Base-by-base conservation (phyloP, 2,329 filamentous ascomycete genomes). In the Neopestalotiopsis clavispora region DNA sequence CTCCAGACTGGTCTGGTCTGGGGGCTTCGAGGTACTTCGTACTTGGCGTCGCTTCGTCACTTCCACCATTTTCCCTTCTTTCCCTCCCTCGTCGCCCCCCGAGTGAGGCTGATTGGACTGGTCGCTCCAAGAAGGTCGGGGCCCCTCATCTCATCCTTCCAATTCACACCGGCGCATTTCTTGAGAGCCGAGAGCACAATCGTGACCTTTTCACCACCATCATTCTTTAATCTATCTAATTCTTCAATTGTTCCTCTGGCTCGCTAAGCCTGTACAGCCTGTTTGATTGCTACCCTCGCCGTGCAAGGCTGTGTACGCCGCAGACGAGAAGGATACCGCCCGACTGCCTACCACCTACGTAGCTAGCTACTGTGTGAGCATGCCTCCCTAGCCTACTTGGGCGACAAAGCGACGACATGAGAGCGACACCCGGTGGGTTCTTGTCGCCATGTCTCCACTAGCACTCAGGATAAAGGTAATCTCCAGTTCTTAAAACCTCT, bases 401-500 rank as follows among this genome's bases (percentile, higher is more conserved):
- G 45, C 45, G n/a, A n/a, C 45, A 52, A 52, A 52, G 20, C 45
- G 45, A 52, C 45, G 45, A 52, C 45, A 52, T 52, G 45, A 52
- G 45, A 17, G 45, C 45, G 45, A 52, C 45, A 20, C 14, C 45
- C 45, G 45, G 45, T 3, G 17, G 45, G n/a, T n/a, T 52, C 9
- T 10, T 23, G 45, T 52, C 45, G 45, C 45, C n/a, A 62, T 62
- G 59, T 62, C 59, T 62, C 59, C 59, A 62, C 59, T 62, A 20
- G 59, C 30, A 10, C 40, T 62, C 32, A 62, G 59, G 34, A 38
- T 20, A 42, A 62, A 62, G 59, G 59, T 62, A 62, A 34, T 62
- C n/a, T 32, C 59, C 59, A 52, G 30, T 62, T 23, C 59, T 34
- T 62, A 7, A 62, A 40, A 17, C 59, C 9, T 62, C 12, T 40